Conservation (phyloP, 345 rosid genomes). For the Rhodamnia rubescens region DNA sequence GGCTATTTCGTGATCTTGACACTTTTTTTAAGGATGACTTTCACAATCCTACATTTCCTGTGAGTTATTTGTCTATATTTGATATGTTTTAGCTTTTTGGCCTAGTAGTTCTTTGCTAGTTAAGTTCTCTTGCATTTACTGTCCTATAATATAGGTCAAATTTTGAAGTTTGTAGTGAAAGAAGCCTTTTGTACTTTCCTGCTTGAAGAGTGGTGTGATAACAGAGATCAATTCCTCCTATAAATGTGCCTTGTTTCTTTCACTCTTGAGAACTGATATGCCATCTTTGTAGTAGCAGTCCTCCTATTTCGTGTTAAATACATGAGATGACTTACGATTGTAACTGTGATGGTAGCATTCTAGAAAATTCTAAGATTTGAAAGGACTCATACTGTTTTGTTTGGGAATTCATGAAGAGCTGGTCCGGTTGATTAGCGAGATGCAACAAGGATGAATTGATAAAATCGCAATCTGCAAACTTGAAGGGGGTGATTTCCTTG, state of each 20-base stretch:
- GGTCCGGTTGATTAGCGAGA: neutral
- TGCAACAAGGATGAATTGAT: neutral
- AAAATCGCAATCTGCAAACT: neutral
- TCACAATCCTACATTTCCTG: conserved; percentile 86
- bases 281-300: neutral
- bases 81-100: neutral
- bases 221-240: too few species aligned
- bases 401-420: neutral
- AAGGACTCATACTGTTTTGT: neutral
- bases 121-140: neutral
- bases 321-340: neutral
- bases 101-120: neutral
- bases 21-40: conserved; percentile 71
- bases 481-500: neutral
- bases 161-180: neutral
- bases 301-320: neutral
- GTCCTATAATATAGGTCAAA: neutral
- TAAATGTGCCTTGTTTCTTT: neutral
- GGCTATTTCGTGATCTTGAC: conserved; percentile 59
- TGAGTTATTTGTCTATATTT: conserved; percentile 25
- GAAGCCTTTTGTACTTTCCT: neutral
- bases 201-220: too few species aligned
- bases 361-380: neutral
- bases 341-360: neutral
- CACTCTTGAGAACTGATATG: neutral